A percentile compares a stretch with the other conserved stretches of the same genome.
These are phyloP conservation scores for Hemerocallis citrina DNA, from an alignment of 106 monocot genomes.

Conservation along the genomic window DNA sequence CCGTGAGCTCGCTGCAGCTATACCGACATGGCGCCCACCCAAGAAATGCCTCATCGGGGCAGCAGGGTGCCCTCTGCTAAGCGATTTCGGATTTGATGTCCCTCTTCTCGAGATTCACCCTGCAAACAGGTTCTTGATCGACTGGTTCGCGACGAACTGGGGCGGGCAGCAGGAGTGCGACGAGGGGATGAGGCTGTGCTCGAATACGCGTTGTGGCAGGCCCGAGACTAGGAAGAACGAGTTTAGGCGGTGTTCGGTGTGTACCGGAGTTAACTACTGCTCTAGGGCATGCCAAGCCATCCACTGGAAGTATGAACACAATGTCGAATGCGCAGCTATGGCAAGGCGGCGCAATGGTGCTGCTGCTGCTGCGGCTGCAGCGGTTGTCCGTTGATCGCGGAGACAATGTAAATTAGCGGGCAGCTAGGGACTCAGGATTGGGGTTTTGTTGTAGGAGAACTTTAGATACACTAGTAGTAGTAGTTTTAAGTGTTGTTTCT, in stretches of 20 bases:
- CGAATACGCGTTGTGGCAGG: slow-evolving; percentile 34
- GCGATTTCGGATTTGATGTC: slow-evolving; percentile 28
- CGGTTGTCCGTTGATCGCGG: too few relatives aligned
- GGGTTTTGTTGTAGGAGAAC: too few relatives aligned
- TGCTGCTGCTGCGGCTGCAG: too few relatives aligned
- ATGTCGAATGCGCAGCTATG: slow-evolving; percentile 21
- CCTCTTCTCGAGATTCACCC: slow-evolving; percentile 21
- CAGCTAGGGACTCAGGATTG: too few relatives aligned
- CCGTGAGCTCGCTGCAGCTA: slow-evolving; percentile 9
- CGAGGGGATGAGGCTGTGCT: slow-evolving; percentile 39
- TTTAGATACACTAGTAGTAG: too few relatives aligned
- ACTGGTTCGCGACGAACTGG: slow-evolving; percentile 16
- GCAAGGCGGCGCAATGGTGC: too few relatives aligned
- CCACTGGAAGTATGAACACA: slow-evolving; percentile 42
- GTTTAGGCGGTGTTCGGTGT: slow-evolving; percentile 51
- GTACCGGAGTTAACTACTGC: slow-evolving; percentile 43
- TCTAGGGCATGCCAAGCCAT: slow-evolving; percentile 47
- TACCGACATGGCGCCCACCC: too few relatives aligned
- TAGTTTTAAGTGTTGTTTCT: too few relatives aligned
- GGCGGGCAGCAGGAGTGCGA: not conserved
- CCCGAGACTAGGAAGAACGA: slow-evolving; percentile 50
- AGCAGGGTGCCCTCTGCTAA: slow-evolving; percentile 4
- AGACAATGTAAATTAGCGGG: too few relatives aligned
- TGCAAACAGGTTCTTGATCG: slow-evolving; percentile 36
- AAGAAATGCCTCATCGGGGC: not conserved